These are phyloP conservation scores for Prunus kanzakura DNA, from an alignment of 306 rosid genomes.

Conservation along the genomic window DNA sequence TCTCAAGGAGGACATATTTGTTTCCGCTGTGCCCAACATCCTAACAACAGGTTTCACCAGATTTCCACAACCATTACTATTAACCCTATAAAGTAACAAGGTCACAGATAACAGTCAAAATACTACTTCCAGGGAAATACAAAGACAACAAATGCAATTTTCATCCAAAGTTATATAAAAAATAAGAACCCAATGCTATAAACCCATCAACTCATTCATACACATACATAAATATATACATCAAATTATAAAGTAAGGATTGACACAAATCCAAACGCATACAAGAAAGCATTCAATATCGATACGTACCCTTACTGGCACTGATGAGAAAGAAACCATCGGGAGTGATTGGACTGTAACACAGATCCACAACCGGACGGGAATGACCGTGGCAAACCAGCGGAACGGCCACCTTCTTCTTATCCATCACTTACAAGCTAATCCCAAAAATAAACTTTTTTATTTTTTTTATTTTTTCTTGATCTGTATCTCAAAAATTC, in stretches of 20 bases:
- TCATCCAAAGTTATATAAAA: not conserved
- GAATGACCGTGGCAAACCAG: slow-evolving; percentile 94
- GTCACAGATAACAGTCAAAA: not conserved
- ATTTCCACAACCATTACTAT: not conserved
- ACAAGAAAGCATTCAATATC: no score
- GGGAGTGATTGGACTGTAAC: slow-evolving; percentile 83
- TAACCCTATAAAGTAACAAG: no score
- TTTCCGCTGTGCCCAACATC: not conserved
- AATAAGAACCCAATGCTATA: not conserved
- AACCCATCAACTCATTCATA: not conserved
- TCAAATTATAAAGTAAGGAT: not conserved
- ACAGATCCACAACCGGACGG: slow-evolving; percentile 93
- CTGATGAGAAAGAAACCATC: slow-evolving; percentile 96
- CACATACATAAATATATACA: not conserved
- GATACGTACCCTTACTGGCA: slow-evolving; percentile 85
- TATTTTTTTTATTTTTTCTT: not conserved
- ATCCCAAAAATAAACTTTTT: not conserved
- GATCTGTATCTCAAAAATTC: slow-evolving; percentile 20
- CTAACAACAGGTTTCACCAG: not conserved
- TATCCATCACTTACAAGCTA: slow-evolving; percentile 53
- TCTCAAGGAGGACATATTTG: not conserved
- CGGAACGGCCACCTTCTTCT: slow-evolving; percentile 78
- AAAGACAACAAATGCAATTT: not conserved
- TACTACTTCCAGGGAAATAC: no score
- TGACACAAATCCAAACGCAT: not conserved